Conservation (phyloP, 2,329 filamentous ascomycete species). For the Fusarium setosum region DNA sequence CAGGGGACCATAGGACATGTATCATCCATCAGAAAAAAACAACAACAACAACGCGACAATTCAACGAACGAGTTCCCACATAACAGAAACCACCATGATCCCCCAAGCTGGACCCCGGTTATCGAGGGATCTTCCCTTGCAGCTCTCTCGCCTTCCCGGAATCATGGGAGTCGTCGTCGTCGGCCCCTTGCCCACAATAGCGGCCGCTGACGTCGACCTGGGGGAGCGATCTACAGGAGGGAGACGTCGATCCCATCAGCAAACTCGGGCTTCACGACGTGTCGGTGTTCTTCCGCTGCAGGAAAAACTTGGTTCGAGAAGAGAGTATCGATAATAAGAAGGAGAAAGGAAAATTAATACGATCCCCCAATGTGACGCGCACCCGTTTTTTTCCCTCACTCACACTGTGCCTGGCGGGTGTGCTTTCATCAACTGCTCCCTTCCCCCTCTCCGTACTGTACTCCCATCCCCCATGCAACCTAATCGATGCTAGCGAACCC, state of each 20-base stretch:
- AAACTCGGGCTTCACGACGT: conserved; percentile 30
- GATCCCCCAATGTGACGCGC: conserved; percentile 5
- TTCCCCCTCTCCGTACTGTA: neutral
- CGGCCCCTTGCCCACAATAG: conserved; percentile 14
- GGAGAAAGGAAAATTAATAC: conserved; percentile 1
- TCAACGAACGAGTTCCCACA: conserved; percentile 20
- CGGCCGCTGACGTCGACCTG: conserved; percentile 25
- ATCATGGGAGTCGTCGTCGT: conserved; percentile 6
- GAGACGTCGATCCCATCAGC: conserved; percentile 13
- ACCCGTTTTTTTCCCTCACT: neutral
- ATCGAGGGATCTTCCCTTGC: conserved; percentile 14
- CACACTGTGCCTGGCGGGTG: conserved; percentile 26
- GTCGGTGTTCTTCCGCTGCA: conserved; percentile 5
- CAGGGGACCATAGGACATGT: conserved; percentile 22
- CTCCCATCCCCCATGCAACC: conserved; percentile 11
- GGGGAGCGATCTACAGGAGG: conserved; percentile 30
- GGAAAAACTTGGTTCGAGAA: conserved; percentile 24
- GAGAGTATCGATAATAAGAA: neutral
- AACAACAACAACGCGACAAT: neutral
- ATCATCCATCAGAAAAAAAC: conserved; percentile 9
- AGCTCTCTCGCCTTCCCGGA: conserved; percentile 1
- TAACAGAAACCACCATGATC: neutral
- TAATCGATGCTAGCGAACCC: conserved; percentile 11
- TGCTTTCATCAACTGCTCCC: neutral
- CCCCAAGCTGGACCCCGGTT: neutral